These are phyloP conservation scores for Trichoderma koningii DNA, from an alignment of 2,329 filamentous ascomycete genomes.

Conservation along the genomic window DNA sequence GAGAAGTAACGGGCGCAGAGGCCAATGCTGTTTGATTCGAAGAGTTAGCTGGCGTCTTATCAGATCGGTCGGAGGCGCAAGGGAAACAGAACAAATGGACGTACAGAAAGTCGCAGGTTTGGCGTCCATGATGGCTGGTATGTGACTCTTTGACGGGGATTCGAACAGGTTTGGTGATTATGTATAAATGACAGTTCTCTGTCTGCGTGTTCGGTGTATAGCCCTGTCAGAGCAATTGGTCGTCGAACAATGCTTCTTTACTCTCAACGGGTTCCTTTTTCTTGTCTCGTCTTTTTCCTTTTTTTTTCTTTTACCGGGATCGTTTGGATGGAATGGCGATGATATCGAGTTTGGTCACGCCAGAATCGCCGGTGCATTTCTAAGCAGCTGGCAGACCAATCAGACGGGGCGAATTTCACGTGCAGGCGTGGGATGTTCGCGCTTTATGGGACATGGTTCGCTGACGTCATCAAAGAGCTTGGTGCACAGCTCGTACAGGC, in stretches of 20 bases:
- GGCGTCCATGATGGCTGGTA: slow-evolving; percentile 39
- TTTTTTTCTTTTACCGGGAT: not conserved
- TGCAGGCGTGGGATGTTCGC: slow-evolving; percentile 34
- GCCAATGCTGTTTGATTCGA: slow-evolving; percentile 34
- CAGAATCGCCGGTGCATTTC: slow-evolving; percentile 34
- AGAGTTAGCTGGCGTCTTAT: slow-evolving; percentile 22
- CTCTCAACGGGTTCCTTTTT: slow-evolving; percentile 12
- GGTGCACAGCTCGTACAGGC: not conserved
- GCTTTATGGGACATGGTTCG: slow-evolving; percentile 27
- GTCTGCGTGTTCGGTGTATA: no score
- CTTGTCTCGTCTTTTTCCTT: not conserved
- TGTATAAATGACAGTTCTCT: no score
- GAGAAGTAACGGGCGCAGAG: slow-evolving; percentile 34
- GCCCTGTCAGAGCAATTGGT: slow-evolving; percentile 13
- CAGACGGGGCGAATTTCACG: slow-evolving; percentile 34
- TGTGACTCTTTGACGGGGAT: no score
- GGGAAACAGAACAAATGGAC: slow-evolving; percentile 11
- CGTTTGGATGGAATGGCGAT: slow-evolving; percentile 30
- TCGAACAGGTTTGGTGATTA: no score
- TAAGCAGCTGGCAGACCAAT: slow-evolving; percentile 38
- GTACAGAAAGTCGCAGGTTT: slow-evolving; percentile 36
- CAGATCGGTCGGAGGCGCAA: not conserved
- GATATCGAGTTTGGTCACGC: slow-evolving; percentile 21
- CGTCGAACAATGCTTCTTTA: slow-evolving; percentile 30
- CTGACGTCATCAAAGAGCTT: slow-evolving; percentile 35